phyloP scores from a whole-genome alignment of 805 yeast species.

The Cyberlindnera maritima region DNA sequence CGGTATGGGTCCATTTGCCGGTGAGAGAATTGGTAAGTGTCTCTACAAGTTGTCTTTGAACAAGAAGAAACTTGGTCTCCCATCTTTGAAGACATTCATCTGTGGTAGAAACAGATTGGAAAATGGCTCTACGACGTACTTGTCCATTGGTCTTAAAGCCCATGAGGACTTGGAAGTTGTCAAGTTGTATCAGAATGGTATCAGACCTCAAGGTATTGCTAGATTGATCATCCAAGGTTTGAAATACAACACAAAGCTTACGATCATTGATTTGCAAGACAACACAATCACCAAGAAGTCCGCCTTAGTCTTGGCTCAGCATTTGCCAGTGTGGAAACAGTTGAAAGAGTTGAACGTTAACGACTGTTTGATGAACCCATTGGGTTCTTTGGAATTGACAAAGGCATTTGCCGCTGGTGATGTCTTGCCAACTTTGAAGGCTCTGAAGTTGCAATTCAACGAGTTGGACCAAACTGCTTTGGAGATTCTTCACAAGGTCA shows the following conservation, averaged over 20 bases:
- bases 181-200: conserved; percentile 92
- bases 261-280: conserved; percentile 85
- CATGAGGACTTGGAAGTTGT: conserved; percentile 72
- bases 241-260: conserved; percentile 53
- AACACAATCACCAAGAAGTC: conserved; percentile 83
- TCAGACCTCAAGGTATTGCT: conserved; percentile 88
- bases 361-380: conserved; percentile 81
- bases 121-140: conserved; percentile 84
- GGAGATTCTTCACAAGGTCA: conserved; percentile 51
- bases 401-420: conserved; percentile 44
- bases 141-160: conserved; percentile 81
- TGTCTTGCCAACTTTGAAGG: conserved; percentile 43
- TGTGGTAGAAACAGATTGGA: conserved; percentile 98
- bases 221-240: conserved; percentile 74
- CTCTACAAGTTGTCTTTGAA: conserved; percentile 67
- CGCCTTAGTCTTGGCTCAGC: conserved; percentile 59
- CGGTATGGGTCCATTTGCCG: conserved; percentile 98
- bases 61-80: conserved; percentile 46
- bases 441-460: conserved; percentile 79
- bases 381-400: conserved; percentile 63
- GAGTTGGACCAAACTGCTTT: conserved; percentile 74
- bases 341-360: conserved; percentile 80
- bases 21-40: conserved; percentile 89
- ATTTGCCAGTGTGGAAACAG: conserved; percentile 58
- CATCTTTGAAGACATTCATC: conserved; percentile 74